Evolutionary conservation across 495 filamentous ascomycete species (phyloP).

Genomic region (Collariella sp.): DNA sequence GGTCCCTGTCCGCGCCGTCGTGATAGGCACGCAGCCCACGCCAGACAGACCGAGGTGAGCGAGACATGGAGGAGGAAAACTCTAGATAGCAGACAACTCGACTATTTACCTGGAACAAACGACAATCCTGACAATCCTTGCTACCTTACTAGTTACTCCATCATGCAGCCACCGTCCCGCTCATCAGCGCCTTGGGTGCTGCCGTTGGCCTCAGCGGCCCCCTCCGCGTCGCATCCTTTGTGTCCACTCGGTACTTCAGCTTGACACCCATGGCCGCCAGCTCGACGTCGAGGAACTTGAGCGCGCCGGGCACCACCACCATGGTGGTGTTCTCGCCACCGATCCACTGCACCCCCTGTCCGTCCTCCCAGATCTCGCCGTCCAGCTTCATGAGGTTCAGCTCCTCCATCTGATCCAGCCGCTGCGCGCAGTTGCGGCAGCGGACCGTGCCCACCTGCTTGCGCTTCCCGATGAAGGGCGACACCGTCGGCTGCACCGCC

Average conservation of each 20-base stretch:
- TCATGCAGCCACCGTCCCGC: constrained; percentile 10
- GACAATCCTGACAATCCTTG: not conserved
- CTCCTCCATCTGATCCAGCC: constrained; percentile 47
- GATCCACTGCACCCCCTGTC: constrained; percentile 65
- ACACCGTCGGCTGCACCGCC: constrained; percentile 68
- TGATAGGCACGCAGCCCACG: not conserved
- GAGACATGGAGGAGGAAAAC: not conserved
- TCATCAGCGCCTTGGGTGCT: constrained; percentile 13
- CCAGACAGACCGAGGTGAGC: not conserved
- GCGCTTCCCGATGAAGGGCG: constrained; percentile 54
- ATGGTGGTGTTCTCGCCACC: constrained; percentile 85
- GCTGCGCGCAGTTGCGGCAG: constrained; percentile 73
- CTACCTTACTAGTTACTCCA: not conserved
- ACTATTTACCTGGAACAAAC: constrained; percentile 3
- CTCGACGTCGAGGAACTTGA: constrained; percentile 91
- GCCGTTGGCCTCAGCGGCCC: constrained; percentile 29
- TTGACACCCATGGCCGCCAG: constrained; percentile 59
- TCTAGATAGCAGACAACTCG: not conserved
- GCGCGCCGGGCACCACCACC: constrained; percentile 83
- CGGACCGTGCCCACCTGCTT: constrained; percentile 52
- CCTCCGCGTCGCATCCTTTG: constrained; percentile 39
- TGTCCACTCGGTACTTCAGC: constrained; percentile 62
- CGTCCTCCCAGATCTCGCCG: constrained; percentile 85
- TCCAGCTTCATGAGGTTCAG: constrained; percentile 50
- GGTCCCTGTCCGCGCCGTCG: not conserved